Evolutionary conservation across 2,329 filamentous ascomycete species (phyloP).

Genomic region (Fusarium continuum): DNA sequence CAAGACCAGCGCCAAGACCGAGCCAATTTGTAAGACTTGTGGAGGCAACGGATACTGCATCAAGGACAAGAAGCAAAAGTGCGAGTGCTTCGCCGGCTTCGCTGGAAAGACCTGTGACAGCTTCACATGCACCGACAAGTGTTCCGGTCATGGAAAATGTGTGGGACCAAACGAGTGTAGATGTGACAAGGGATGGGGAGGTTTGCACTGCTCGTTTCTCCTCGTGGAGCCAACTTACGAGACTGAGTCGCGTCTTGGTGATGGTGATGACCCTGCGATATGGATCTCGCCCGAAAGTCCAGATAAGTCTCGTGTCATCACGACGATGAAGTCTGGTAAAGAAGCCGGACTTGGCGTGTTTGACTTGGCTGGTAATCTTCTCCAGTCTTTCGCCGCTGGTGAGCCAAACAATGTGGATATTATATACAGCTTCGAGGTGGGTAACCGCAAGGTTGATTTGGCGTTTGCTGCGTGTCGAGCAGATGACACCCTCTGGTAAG

Average conservation of each 20-base stretch:
- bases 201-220: slow-evolving; percentile 57
- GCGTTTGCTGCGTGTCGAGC: slow-evolving; percentile 60
- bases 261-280: slow-evolving; percentile 59
- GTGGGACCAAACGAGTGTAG: slow-evolving; percentile 53
- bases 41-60: slow-evolving; percentile 51
- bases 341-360: slow-evolving; percentile 61
- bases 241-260: slow-evolving; percentile 55
- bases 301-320: slow-evolving; percentile 59
- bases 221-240: slow-evolving; percentile 53
- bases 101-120: slow-evolving; percentile 47
- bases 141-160: slow-evolving; percentile 54
- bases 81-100: slow-evolving; percentile 57
- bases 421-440: slow-evolving; percentile 58
- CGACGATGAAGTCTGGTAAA: slow-evolving; percentile 60
- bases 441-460: slow-evolving; percentile 56
- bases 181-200: slow-evolving; percentile 55
- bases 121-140: slow-evolving; percentile 53
- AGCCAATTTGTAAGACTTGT: slow-evolving; percentile 49
- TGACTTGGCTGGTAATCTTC: slow-evolving; percentile 57
- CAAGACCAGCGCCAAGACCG: slow-evolving; percentile 31
- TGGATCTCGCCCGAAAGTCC: slow-evolving; percentile 56
- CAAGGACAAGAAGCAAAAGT: slow-evolving; percentile 39
- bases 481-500: slow-evolving; percentile 63
- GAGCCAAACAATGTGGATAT: slow-evolving; percentile 65
- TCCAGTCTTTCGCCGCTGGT: slow-evolving; percentile 56